Percentiles rank a stretch among this genome's conserved stretches.
These are phyloP conservation scores for Lasiosphaeris hirsuta DNA, from an alignment of 495 filamentous ascomycete species.

Conservation along the genomic window DNA sequence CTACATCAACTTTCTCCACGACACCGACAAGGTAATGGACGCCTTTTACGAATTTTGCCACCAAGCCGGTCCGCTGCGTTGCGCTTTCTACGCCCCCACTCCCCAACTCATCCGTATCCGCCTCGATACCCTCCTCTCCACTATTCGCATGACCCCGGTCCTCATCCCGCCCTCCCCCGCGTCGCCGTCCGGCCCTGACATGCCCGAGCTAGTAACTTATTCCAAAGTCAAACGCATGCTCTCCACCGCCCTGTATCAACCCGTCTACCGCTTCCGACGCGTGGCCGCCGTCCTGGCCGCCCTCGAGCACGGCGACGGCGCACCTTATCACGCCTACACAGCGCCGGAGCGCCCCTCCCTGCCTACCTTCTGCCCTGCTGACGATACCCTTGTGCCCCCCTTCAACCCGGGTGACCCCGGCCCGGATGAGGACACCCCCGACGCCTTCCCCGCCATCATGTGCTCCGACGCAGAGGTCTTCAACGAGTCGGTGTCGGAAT, in stretches of 20 bases:
- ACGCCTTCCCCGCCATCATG: constrained; percentile 55
- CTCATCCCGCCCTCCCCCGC: constrained; percentile 33
- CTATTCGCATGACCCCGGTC: constrained; percentile 48
- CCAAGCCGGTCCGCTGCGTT: constrained; percentile 44
- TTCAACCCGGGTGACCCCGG: constrained; percentile 19
- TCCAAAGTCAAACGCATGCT: constrained; percentile 43
- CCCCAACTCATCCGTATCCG: constrained; percentile 40
- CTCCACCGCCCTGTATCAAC: constrained; percentile 54
- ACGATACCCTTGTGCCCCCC: constrained; percentile 23
- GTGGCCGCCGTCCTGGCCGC: constrained; percentile 54
- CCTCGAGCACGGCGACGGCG: constrained; percentile 53
- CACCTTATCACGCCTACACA: constrained; percentile 48
- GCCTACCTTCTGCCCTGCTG: constrained; percentile 37
- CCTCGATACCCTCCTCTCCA: constrained; percentile 38
- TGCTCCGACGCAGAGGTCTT: constrained; percentile 59
- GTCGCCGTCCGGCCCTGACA: constrained; percentile 22
- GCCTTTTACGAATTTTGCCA: constrained; percentile 55
- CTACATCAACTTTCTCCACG: constrained; percentile 48
- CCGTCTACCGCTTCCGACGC: constrained; percentile 53
- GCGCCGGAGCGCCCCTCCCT: constrained; percentile 28
- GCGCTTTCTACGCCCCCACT: constrained; percentile 44
- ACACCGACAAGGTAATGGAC: constrained; percentile 51
- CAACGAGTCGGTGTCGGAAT: constrained; percentile 38
- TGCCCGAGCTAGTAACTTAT: constrained; percentile 41
- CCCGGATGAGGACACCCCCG: constrained; percentile 38